Base-by-base conservation (phyloP, 2,329 filamentous ascomycete species). In the Alternaria sp. region DNA sequence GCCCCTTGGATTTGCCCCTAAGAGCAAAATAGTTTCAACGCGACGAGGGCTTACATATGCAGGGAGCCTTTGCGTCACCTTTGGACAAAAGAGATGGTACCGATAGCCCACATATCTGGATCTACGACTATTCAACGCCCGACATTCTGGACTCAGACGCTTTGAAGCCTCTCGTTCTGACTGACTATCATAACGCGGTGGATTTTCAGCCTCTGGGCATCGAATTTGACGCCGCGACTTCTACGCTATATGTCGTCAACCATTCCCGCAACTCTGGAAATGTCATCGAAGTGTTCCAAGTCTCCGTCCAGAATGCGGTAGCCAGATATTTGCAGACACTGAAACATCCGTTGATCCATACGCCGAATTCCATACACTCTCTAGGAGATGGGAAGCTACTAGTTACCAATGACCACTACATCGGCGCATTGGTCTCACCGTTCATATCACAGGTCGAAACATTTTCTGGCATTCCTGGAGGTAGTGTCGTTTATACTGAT, bases 141-240 rank as follows among this genome's bases (percentile, higher is more conserved):
- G 30, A 65, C 4, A 55, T 68, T 12, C 47, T 73, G 0, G 67
- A 67, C 8, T 26, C 60, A 4, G 57, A 70, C 13, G 62, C 68
- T 5, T 67, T 81, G 15, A 66, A 67, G 17, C 68, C 66, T 6
- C 62, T 82, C 19, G 57, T 59, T 0, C 62, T 80, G 2, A 51
- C 70, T 28, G 63, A 75, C 49, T 77, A 74, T 56, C 62, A 69
- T 6, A 58, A 64, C 21, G 61, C 63, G 6, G 57, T 57, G 19
- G 77, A 81, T 52, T 80, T 83, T 59, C 81, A 84, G 57, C 82
- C 82, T 2, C 69, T 84, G 2, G 81, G 82, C 5, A 73, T 84
- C 5, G 77, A 78, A 6, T 80, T 78, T 32, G 75, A 82, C 15
- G 52, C 71, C 3, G 26, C 59, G 6, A 79, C 75, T 11, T 73